Base-by-base conservation (phyloP, 345 rosid species). In the Linum lewisii region DNA sequence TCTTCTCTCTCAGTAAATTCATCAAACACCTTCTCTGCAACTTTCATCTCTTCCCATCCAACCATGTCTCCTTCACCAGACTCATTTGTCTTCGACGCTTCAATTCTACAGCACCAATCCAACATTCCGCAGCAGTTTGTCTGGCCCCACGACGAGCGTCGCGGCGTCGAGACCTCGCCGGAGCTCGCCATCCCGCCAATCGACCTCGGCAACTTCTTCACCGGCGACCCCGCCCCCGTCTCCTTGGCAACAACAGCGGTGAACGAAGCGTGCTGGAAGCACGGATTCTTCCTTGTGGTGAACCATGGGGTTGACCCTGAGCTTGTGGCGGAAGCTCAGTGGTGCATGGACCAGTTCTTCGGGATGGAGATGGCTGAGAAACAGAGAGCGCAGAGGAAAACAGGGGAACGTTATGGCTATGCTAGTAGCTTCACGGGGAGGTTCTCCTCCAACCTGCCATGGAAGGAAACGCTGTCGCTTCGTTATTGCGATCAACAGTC, bases 261-360 rank as follows among this genome's bases (percentile, higher is more conserved):
- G 21, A 67, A 66, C 58, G 70, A 42, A 26, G 90, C 88, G 7
- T 84, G 95, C 68, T 34, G 63, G 66, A 67, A 57, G 25, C 90
- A 82, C 59, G 91, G 95, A n/a, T 79, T 75, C 50, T 87, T 87
- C 69, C 83, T 78, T 21, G 91, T 87, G 58, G 70, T 73, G 60
- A 84, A 84, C 66, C 90, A 84, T 57, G 84, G 84, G 24, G 58
- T 87, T 58, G 79, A 73, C 56, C 59, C 20, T 2, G 57, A 60
- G 11, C 75, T 87, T 9, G 75, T 82, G 18, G 57, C 36, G 5
- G 57, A 55, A 7, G 85, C 81, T 0, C 66, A 75, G 21, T 66
- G 69, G 25, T 57, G 63, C 21, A 55, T 73, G 29, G 72, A 59
- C 59, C 45, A 42, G 16, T 60, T 87, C 71, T 87, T 81, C 32